Conservation (phyloP, 352 stramenopile genomes). For the Peronospora destructor region DNA sequence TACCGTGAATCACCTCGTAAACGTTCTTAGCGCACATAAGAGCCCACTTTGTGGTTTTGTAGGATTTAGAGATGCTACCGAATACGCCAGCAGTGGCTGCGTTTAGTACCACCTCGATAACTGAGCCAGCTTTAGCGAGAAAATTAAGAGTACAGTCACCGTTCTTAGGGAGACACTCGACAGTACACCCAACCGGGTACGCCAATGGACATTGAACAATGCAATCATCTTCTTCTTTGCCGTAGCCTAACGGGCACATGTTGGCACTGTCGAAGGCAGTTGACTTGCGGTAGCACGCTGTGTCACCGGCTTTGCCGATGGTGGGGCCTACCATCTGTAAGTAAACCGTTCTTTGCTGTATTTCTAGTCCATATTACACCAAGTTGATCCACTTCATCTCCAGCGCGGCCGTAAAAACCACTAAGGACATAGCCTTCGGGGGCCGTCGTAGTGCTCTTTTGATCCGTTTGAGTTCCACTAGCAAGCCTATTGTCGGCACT, state of each 20-base stretch:
- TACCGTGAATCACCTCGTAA: constrained; percentile 10
- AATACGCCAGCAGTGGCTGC: constrained; percentile 15
- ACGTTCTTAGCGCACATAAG: constrained; percentile 7
- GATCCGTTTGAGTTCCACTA: constrained; percentile 23
- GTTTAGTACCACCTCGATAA: constrained; percentile 18
- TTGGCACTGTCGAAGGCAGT: constrained; percentile 16
- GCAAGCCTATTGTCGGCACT: constrained; percentile 27
- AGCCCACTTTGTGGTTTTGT: constrained; percentile 13
- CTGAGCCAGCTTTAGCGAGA: constrained; percentile 16
- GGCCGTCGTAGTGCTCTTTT: constrained; percentile 2
- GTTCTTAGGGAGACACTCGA: constrained; percentile 28
- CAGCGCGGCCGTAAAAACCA: constrained; percentile 20
- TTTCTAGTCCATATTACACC: constrained; percentile 26
- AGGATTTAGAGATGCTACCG: constrained; percentile 1
- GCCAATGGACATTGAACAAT: constrained; percentile 18
- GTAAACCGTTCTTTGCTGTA: constrained; percentile 10
- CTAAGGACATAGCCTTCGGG: constrained; percentile 20
- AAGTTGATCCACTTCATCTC: constrained; percentile 22
- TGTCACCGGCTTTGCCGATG: constrained; percentile 17
- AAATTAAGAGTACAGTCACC: constrained; percentile 13
- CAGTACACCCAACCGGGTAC: constrained; percentile 19
- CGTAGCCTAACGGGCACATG: constrained; percentile 22
- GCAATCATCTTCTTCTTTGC: constrained; percentile 18
- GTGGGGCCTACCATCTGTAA: constrained; percentile 23
- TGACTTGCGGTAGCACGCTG: constrained; percentile 21